phyloP scores from a whole-genome alignment of 164 flowering plant genomes.

The Macadamia integrifolia region DNA sequence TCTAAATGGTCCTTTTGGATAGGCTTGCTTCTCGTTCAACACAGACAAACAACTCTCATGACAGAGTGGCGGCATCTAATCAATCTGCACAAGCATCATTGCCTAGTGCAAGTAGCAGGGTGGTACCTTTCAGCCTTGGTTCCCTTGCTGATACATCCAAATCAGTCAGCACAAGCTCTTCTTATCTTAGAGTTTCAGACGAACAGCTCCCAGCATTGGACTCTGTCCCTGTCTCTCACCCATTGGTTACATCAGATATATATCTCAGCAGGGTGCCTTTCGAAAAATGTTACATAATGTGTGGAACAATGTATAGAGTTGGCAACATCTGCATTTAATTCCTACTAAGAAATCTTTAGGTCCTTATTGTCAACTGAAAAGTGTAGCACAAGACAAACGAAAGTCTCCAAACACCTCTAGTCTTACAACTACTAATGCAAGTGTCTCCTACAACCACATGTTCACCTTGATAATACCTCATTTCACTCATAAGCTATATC shows the following conservation, averaged over 20 bases:
- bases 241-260: conserved; percentile 21
- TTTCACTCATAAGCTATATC: no score
- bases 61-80: conserved; percentile 19
- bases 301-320: conserved; percentile 43
- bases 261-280: conserved; percentile 34
- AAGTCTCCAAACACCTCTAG: no score
- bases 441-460: no score
- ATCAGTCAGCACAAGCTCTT: conserved; percentile 14
- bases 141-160: conserved; percentile 24
- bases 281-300: conserved; percentile 33
- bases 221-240: conserved; percentile 29
- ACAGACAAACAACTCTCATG: conserved; percentile 21
- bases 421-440: no score
- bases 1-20: conserved; percentile 23
- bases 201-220: conserved; percentile 33
- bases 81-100: conserved; percentile 29
- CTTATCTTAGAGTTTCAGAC: conserved; percentile 25
- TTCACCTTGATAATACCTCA: no score
- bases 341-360: no score
- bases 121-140: conserved; percentile 22
- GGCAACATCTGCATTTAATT: conserved; percentile 15
- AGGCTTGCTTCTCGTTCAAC: conserved; percentile 27
- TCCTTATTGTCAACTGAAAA: no score
- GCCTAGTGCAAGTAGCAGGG: conserved; percentile 24
- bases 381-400: no score